Percentiles rank a stretch among this genome's conserved stretches.
phyloP scores from a whole-genome alignment of 2,329 filamentous ascomycete genomes.

The Metarhizium humberi region DNA sequence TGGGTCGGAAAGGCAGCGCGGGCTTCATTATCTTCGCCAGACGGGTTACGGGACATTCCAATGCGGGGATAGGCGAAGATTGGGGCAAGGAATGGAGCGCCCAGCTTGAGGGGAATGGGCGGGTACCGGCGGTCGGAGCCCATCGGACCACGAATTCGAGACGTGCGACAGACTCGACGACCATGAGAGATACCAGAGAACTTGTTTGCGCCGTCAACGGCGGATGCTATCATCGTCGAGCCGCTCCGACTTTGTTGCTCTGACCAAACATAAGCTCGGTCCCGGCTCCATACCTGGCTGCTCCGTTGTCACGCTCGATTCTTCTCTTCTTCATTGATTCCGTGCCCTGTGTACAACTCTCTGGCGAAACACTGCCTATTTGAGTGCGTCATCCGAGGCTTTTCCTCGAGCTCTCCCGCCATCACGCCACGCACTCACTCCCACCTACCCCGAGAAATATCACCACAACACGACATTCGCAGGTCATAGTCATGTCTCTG shows the following conservation, averaged over 20 bases:
- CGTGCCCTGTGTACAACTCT: too few relatives aligned
- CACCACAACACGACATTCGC: slow-evolving; percentile 9
- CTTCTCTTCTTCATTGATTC: neutral
- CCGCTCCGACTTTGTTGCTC: neutral
- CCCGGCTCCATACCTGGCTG: neutral
- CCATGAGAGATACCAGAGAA: neutral
- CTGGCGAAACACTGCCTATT: slow-evolving; percentile 4
- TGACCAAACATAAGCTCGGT: neutral
- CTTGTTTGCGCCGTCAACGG: neutral
- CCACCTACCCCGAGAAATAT: slow-evolving; percentile 2
- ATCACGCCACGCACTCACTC: neutral
- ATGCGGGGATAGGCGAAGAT: slow-evolving; percentile 5
- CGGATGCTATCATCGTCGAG: neutral
- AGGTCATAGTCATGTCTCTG: slow-evolving; percentile 33
- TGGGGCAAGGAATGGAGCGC: neutral
- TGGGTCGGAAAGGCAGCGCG: neutral
- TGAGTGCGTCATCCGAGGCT: slow-evolving; percentile 29
- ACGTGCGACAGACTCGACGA: neutral
- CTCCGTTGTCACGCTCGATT: neutral
- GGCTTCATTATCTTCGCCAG: neutral
- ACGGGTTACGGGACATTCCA: too few relatives aligned
- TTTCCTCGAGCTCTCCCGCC: slow-evolving; percentile 20
- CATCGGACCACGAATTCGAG: slow-evolving; percentile 5
- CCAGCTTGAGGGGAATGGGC: neutral
- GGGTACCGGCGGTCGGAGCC: slow-evolving; percentile 15